Evolutionary conservation across 495 filamentous ascomycete genomes (phyloP).

Genomic region (Terfezia claveryi): DNA sequence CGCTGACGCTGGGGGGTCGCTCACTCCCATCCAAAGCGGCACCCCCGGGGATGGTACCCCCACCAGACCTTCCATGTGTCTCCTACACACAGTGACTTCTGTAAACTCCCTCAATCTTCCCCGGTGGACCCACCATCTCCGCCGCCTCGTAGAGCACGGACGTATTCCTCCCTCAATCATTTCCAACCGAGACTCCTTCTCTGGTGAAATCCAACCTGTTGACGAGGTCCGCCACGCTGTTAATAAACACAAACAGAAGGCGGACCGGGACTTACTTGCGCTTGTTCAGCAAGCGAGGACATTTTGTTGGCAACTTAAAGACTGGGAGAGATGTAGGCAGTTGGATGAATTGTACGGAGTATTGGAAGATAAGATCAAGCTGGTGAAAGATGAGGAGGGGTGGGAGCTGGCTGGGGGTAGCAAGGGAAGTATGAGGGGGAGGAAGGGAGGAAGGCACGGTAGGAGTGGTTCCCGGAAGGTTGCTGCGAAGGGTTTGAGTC

Average conservation of each 20-base stretch:
- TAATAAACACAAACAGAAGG: slow-evolving; percentile 14
- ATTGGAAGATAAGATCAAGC: slow-evolving; percentile 9
- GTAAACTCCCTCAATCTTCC: slow-evolving; percentile 13
- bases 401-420: slow-evolving; percentile 4
- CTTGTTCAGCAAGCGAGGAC: slow-evolving; percentile 16
- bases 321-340: slow-evolving; percentile 16
- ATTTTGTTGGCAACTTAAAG: slow-evolving; percentile 19
- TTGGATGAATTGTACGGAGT: slow-evolving; percentile 13
- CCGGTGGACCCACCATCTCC: slow-evolving; percentile 19
- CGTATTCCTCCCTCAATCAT: slow-evolving; percentile 14
- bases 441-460: no score
- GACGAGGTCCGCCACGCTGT: slow-evolving; percentile 18
- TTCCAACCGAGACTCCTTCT: slow-evolving; percentile 12
- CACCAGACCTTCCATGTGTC: not conserved
- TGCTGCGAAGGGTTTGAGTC: no score
- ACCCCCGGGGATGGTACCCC: not conserved
- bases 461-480: no score
- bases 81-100: slow-evolving; percentile 4
- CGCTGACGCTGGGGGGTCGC: not conserved
- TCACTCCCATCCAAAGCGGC: not conserved
- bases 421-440: slow-evolving; percentile 2
- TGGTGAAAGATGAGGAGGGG: slow-evolving; percentile 1
- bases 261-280: slow-evolving; percentile 16
- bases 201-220: slow-evolving; percentile 17
- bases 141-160: slow-evolving; percentile 12